Evolutionary conservation across 768 basidiomycete species (phyloP).

Genomic region (Gloeophyllum trabeum): DNA sequence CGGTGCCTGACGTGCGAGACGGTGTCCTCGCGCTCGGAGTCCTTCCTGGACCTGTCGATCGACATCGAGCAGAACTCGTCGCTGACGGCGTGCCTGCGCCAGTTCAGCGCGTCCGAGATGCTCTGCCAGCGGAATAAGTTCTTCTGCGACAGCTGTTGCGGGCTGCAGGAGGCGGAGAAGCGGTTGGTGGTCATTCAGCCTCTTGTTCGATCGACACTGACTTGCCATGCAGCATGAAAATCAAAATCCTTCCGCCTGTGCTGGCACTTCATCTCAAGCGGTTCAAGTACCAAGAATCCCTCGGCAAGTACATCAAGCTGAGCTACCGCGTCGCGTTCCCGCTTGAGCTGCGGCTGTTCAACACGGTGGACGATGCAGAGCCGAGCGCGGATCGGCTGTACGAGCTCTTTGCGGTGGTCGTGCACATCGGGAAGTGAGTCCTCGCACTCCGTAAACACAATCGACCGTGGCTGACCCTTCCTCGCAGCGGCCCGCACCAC

Average conservation of each 20-base stretch:
- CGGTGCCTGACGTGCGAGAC: slow-evolving; percentile 97
- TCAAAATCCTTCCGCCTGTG: slow-evolving; percentile 91
- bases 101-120: slow-evolving; percentile 98
- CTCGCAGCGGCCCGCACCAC: slow-evolving; percentile 84
- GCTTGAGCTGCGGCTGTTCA: slow-evolving; percentile 87
- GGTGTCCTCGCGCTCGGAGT: slow-evolving; percentile 83
- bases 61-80: slow-evolving; percentile 98
- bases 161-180: slow-evolving; percentile 96
- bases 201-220: slow-evolving; percentile 6
- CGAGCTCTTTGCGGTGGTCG: slow-evolving; percentile 91
- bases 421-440: slow-evolving; percentile 96
- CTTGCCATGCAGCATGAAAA: slow-evolving; percentile 77
- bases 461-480: slow-evolving; percentile 8
- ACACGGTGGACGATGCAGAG: slow-evolving; percentile 88
- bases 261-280: slow-evolving; percentile 94
- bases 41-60: slow-evolving; percentile 96
- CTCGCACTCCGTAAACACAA: not conserved
- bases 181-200: slow-evolving; percentile 37
- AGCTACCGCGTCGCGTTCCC: slow-evolving; percentile 97
- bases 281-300: slow-evolving; percentile 96
- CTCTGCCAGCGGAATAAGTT: slow-evolving; percentile 97
- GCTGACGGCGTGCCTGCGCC: slow-evolving; percentile 88
- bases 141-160: slow-evolving; percentile 95
- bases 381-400: slow-evolving; percentile 92
- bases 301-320: slow-evolving; percentile 87